Conservation (phyloP, 1,284 basidiomycete species). For the Cyathus olla region DNA sequence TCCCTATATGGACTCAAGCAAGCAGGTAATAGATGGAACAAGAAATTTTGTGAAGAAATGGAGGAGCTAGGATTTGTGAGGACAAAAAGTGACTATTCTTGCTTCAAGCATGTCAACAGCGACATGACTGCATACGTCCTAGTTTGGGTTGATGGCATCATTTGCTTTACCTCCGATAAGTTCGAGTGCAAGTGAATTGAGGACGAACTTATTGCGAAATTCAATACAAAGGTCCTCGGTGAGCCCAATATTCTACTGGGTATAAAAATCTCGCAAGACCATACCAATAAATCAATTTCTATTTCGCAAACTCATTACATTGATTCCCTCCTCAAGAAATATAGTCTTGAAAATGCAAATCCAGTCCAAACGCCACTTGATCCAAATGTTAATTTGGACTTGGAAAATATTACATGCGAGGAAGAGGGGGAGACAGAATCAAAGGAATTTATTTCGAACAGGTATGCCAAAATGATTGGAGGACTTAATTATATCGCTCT, state of each 20-base stretch:
- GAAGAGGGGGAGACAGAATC: slow-evolving; percentile 1
- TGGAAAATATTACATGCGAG: slow-evolving; percentile 1
- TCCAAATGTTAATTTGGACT: slow-evolving; percentile 28
- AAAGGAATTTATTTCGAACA: not conserved
- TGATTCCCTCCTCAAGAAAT: slow-evolving; percentile 20
- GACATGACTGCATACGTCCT: slow-evolving; percentile 9
- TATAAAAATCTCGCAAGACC: slow-evolving; percentile 17
- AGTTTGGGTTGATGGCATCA: slow-evolving; percentile 18
- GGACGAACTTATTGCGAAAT: slow-evolving; percentile 13
- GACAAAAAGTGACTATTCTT: slow-evolving; percentile 10
- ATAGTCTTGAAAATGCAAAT: slow-evolving; percentile 25
- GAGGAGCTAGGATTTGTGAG: slow-evolving; percentile 10
- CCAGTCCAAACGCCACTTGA: slow-evolving; percentile 34
- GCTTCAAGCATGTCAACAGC: slow-evolving; percentile 7
- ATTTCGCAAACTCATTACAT: slow-evolving; percentile 20
- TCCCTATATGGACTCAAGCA: slow-evolving; percentile 43
- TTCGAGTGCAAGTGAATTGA: slow-evolving; percentile 1
- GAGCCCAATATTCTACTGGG: slow-evolving; percentile 24
- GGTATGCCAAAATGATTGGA: slow-evolving; percentile 31
- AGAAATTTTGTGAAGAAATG: slow-evolving; percentile 21
- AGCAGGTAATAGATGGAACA: slow-evolving; percentile 35
- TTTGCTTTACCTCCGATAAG: slow-evolving; percentile 2
- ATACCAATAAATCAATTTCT: slow-evolving; percentile 9
- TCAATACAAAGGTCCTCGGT: slow-evolving; percentile 20
- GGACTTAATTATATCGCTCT: slow-evolving; percentile 41